Base-by-base conservation (phyloP, 108 stramenopile genomes). In the Chaetoceros muelleri region DNA sequence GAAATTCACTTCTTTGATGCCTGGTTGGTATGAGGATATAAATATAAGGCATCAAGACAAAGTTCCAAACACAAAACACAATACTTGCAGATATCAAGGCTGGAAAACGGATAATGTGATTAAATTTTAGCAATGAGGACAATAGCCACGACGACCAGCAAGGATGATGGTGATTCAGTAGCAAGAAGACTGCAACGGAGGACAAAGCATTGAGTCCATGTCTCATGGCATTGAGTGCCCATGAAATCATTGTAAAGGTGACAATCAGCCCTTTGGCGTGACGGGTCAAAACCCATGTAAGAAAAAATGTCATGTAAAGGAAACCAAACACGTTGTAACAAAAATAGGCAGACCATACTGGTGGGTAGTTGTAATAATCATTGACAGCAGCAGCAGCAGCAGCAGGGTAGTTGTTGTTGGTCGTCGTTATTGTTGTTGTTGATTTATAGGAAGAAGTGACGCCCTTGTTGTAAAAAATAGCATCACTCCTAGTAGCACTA, bases 31-130 rank as follows among this genome's bases (percentile, higher is more conserved):
- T 58, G 26, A 71, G 34, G 34, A 85, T 65, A 69, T 80, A 80
- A 25, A 81, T 66, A 27, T 67, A 68, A 2, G 90, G 90, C 21
- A 85, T 46, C 8, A 93, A 57, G 13, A 84, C 69, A 57, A 85
- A 72, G 56, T 93, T 93, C 91, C 91, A 93, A 19, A 93, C 67
- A 8, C 65, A 44, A 57, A 84, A 84, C 3, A 83, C 84, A 13
- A 82, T 65, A 21, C 73, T 72, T 24, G 80, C 75, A 2, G 80
- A 78, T 0, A 80, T 63, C 22, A 85, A 54, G 17, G 71, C 75
- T 13, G 84, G 85, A 58, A 86, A 86, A 25, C 84, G 62, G 27
- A 76, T 29, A 27, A 72, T 27, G 31, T 81, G 82, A 25, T 72
- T 55, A 18, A 65, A 34, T 55, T 53, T 60, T 2, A 65, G 34